Evolutionary conservation across 164 flowering plant species (phyloP).

Genomic region (Saururus chinensis): DNA sequence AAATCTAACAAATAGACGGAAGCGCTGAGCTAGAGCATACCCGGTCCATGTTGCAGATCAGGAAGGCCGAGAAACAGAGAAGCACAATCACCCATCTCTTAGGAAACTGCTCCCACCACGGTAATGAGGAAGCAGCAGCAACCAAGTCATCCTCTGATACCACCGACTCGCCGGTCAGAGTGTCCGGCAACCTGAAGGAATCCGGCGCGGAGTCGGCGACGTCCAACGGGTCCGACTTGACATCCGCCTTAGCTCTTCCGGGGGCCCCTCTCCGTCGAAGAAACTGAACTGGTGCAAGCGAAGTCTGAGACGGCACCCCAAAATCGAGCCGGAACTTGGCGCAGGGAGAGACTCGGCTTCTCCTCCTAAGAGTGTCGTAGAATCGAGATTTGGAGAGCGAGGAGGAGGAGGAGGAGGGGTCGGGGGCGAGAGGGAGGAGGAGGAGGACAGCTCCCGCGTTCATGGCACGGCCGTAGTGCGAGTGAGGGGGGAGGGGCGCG

Average conservation of each 20-base stretch:
- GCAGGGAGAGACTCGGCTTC: constrained; percentile 3
- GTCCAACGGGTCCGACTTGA: constrained; percentile 46
- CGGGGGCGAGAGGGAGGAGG: constrained; percentile 18
- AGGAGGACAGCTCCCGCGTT: constrained; percentile 33
- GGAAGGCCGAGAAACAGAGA: constrained; percentile 82
- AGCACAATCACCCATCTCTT: constrained; percentile 89
- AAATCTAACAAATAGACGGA: background rate
- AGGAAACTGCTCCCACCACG: constrained; percentile 82
- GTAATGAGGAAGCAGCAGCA: constrained; percentile 2
- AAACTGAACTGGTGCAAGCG: background rate
- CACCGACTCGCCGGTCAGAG: constrained; percentile 12
- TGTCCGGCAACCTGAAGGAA: constrained; percentile 27
- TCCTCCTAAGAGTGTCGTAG: background rate
- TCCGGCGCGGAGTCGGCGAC: constrained; percentile 19
- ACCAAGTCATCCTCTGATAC: constrained; percentile 16
- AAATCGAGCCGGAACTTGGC: background rate
- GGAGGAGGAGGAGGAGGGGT: constrained; percentile 13
- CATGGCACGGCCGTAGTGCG: constrained; percentile 24
- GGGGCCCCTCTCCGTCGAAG: background rate
- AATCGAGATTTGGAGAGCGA: background rate
- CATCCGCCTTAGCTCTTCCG: constrained; percentile 36
- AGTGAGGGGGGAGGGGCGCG: background rate
- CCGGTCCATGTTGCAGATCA: constrained; percentile 95
- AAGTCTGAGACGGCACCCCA: background rate
- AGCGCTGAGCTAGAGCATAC: constrained; percentile 18